phyloP scores from a whole-genome alignment of 441 rosid species.

The Adansonia madagascariensis region DNA sequence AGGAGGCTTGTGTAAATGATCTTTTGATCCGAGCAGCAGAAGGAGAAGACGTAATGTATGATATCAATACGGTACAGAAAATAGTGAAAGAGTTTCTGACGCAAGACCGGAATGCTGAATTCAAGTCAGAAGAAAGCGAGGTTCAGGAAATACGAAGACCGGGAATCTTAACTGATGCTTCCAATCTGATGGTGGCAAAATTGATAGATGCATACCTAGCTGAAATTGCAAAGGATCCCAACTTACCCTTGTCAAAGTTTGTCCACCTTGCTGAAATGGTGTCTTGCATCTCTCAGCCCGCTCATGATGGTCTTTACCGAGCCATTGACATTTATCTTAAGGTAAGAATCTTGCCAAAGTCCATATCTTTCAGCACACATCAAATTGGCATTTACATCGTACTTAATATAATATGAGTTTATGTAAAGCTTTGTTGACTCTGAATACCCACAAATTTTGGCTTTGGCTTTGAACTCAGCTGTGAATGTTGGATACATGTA shows the following conservation, averaged over 20 bases:
- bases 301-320: slow-evolving; percentile 73
- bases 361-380: background rate
- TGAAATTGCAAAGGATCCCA: slow-evolving; percentile 76
- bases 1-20: slow-evolving; percentile 68
- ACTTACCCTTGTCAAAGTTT: slow-evolving; percentile 56
- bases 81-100: slow-evolving; percentile 59
- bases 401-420: background rate
- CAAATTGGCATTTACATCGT: background rate
- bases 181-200: slow-evolving; percentile 84
- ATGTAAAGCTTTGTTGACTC: background rate
- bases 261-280: slow-evolving; percentile 69
- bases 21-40: slow-evolving; percentile 59
- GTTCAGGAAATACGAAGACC: slow-evolving; percentile 43
- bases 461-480: background rate
- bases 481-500: no score
- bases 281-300: slow-evolving; percentile 56
- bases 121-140: slow-evolving; percentile 43
- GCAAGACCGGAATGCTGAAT: slow-evolving; percentile 51
- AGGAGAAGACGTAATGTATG: slow-evolving; percentile 52
- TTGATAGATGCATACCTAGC: slow-evolving; percentile 73
- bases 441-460: background rate
- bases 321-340: slow-evolving; percentile 80
- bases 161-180: slow-evolving; percentile 70
- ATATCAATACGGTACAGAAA: slow-evolving; percentile 58
- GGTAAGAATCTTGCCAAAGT: slow-evolving; percentile 40